These are phyloP conservation scores for Bacidia rubella DNA, from an alignment of 495 filamentous ascomycete genomes.

Conservation along the genomic window DNA sequence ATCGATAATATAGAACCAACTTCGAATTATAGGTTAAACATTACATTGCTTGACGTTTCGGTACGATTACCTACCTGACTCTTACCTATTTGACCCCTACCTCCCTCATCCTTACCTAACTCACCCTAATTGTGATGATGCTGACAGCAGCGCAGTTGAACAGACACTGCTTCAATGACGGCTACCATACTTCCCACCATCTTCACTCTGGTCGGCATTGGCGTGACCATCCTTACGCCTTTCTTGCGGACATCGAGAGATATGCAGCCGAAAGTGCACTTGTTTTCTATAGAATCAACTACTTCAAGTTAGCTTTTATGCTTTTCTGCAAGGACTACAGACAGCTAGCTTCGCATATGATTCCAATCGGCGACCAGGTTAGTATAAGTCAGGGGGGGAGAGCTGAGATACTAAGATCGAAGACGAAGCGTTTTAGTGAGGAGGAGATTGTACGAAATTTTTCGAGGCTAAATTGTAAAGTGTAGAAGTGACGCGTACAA, in stretches of 20 bases:
- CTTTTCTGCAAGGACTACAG: conserved; percentile 49
- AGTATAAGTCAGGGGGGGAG: conserved; percentile 44
- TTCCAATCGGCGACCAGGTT: conserved; percentile 57
- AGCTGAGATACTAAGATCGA: conserved; percentile 45
- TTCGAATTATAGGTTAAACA: conserved; percentile 57
- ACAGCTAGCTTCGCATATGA: conserved; percentile 47
- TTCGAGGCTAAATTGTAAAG: conserved; percentile 2
- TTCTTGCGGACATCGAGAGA: conserved; percentile 46
- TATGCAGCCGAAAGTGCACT: conserved; percentile 49
- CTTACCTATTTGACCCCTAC: background rate
- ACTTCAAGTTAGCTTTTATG: conserved; percentile 50
- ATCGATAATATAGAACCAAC: conserved; percentile 55
- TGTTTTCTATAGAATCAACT: conserved; percentile 61
- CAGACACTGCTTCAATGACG: conserved; percentile 63
- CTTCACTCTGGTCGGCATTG: conserved; percentile 61
- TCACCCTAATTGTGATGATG: conserved; percentile 1
- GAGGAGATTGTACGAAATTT: conserved; percentile 41
- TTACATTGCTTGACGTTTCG: conserved; percentile 58
- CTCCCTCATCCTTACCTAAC: background rate
- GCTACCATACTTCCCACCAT: conserved; percentile 67
- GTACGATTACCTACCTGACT: conserved; percentile 14
- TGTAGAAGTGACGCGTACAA: too few species aligned
- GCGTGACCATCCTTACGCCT: conserved; percentile 55
- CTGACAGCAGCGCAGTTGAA: conserved; percentile 38
- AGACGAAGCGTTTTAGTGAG: conserved; percentile 46